Evolutionary conservation across 208 protist species (phyloP), one percentile per base, ranked within the genome.

Genomic region (Spongospora subterranea): DNA sequence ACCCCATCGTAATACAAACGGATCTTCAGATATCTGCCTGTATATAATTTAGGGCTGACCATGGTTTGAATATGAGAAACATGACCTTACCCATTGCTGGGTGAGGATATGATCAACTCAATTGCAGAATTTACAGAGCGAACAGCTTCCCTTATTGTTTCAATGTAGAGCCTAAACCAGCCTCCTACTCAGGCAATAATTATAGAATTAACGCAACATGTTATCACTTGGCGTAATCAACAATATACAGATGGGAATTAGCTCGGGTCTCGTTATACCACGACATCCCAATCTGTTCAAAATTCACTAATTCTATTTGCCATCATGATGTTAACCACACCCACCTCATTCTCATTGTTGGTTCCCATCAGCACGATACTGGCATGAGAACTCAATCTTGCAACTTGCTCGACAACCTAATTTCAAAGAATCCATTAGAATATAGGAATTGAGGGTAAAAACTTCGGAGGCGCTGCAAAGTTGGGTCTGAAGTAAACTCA

Each of bases 331-430:
- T 60, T 60, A 29, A 24, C 6, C 6, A 24, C 6, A 43, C 17
- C 39, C 20, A 91, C 92, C 60, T 97, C 95, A 92, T 95, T 96
- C 88, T 97, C 95, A 88, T 97, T 97, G 91, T 95, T 96, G 64
- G 93, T 95, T 88, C 92, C 91, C 93, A 95, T 96, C 0, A 96
- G 46, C 0, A 95, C 89, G 35, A 97, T 92, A 0, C 89, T 94
- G 0, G 94, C 43, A 77, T 96, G 95, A n/a, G 88, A 39, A 17
- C 66, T 50, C 38, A 97, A 91, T 32, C 95, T 45, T 41, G 20
- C 0, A 0, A 95, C 65, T 71, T 96, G 95, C 45, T 94, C 46
- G 0, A 54, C 11, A 0, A 94, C 93, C 65, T 91, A n/a, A n/a
- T n/a, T n/a, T n/a, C n/a, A n/a, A n/a, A n/a, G n/a, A n/a, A n/a